Base-by-base conservation (phyloP, 805 yeast genomes). In the Candida cerambycidarum region DNA sequence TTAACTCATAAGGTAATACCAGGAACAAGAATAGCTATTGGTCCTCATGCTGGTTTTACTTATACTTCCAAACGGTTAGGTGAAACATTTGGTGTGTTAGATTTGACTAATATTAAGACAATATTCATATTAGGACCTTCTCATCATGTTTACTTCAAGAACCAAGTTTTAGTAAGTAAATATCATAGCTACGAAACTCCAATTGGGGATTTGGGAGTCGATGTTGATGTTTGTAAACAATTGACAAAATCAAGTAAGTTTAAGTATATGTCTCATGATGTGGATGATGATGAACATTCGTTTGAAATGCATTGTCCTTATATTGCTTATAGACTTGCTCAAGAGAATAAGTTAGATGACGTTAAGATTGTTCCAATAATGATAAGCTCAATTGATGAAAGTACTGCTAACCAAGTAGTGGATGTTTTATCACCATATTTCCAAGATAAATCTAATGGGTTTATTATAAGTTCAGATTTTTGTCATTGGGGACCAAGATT, bases 251-350 rank as follows among this genome's bases (percentile, higher is more conserved):
- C 18, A 8, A 16, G 27, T 2, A 36, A 32, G 14, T 82, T 86
- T 48, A 66, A 69, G 44, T 62, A 58, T 42, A 85, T 89, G 95
- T 60, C 71, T 19, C 48, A 60, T 1, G 75, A 69, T 0, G 72
- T 73, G 11, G 99, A 93, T 59, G 80, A 82, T 45, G 85, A 83
- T 13, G 99, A 93, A 59, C 99, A 93, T 60, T 83, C 93, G 39
- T 79, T 93, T 55, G 99, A 93, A 56, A 87, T 93, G 96, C 98
- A 93, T 62, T 75, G 84, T 57, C 96, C 98, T 0, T 82, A 78
- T 46, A 65, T 87, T 7, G 73, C 77, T 52, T 73, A 78, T 45
- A 64, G 74, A 41, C 70, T 82, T 8, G 52, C 56, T 2, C 49
- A 56, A 62, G 44, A 14, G n/a, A 14, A 10, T 15, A 48, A 70